Conservation (phyloP, 345 rosid genomes). For the Turnera subulata region DNA sequence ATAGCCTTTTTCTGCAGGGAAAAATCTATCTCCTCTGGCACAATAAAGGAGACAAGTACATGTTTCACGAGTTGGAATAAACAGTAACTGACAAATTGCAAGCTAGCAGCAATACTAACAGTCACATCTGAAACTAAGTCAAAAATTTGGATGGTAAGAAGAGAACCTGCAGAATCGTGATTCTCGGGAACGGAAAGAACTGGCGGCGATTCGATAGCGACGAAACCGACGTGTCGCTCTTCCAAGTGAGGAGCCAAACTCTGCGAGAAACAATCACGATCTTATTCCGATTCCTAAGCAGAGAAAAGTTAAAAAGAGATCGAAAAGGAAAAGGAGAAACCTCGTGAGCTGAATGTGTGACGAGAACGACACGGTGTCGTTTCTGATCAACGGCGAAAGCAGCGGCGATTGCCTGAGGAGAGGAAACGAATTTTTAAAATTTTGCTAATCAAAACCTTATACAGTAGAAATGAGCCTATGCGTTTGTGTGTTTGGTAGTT, state of each 20-base stretch:
- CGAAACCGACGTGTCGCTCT: constrained; percentile 33
- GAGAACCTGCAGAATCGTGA: constrained; percentile 28
- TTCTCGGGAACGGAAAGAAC: constrained; percentile 40
- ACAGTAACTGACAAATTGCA: background rate
- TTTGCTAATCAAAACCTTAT: background rate
- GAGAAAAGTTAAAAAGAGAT: background rate
- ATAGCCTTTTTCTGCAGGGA: constrained; percentile 35
- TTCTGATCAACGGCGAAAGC: constrained; percentile 61
- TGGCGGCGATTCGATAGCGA: constrained; percentile 65
- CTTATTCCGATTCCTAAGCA: background rate
- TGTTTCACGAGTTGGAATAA: background rate
- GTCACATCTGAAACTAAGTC: background rate
- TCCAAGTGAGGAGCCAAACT: constrained; percentile 48
- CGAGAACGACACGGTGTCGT: constrained; percentile 49
- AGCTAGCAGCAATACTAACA: background rate
- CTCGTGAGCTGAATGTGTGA: constrained; percentile 77
- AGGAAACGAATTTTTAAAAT: background rate
- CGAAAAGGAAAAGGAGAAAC: constrained; percentile 21
- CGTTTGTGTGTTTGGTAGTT: constrained; percentile 1
- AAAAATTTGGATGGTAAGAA: constrained; percentile 9
- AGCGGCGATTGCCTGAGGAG: constrained; percentile 66
- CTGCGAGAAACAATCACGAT: constrained; percentile 24
- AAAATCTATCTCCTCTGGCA: constrained; percentile 25
- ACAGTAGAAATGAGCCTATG: background rate
- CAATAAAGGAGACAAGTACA: constrained; percentile 21